Conservation (phyloP, 768 basidiomycete species). For the Mycena leptocephala region DNA sequence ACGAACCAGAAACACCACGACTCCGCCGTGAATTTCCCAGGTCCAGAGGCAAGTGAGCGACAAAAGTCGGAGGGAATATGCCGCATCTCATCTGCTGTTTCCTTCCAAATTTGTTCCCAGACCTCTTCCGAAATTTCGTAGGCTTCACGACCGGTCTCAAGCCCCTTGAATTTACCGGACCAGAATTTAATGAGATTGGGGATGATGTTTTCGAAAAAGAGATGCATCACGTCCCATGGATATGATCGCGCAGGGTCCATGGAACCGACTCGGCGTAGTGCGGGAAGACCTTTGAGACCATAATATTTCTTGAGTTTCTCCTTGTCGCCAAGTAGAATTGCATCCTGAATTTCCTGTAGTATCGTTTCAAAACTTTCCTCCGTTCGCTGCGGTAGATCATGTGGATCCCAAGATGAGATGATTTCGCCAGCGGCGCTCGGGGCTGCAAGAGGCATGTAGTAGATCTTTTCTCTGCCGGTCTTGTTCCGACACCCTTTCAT, state of each 20-base stretch:
- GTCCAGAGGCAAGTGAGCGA: constrained; percentile 44
- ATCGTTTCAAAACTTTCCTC: too few species aligned
- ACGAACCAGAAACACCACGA: too few species aligned
- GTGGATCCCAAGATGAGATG: constrained; percentile 33
- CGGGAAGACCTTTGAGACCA: constrained; percentile 50
- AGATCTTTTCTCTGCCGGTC: too few species aligned
- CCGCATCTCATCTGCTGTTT: constrained; percentile 43
- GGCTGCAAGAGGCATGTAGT: too few species aligned
- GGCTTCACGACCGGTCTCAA: constrained; percentile 40
- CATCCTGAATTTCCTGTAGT: constrained; percentile 44
- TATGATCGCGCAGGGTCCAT: constrained; percentile 47
- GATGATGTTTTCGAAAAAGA: constrained; percentile 59
- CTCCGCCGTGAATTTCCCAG: too few species aligned
- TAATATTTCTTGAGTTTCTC: constrained; percentile 31
- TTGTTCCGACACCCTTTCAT: too few species aligned
- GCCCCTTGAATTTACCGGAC: constrained; percentile 50
- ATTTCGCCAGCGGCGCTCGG: constrained; percentile 32
- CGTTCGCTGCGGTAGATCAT: constrained; percentile 50
- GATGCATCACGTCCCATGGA: constrained; percentile 68
- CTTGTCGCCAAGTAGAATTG: constrained; percentile 21
- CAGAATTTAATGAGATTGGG: too few species aligned
- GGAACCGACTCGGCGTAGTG: constrained; percentile 44
- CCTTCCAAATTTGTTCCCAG: constrained; percentile 41
- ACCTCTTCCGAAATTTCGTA: constrained; percentile 57
- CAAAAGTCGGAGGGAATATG: constrained; percentile 53